Evolutionary conservation across 306 rosid species (phyloP), one percentile per base, ranked within the genome.

Genomic region (Cucumis hystrix): DNA sequence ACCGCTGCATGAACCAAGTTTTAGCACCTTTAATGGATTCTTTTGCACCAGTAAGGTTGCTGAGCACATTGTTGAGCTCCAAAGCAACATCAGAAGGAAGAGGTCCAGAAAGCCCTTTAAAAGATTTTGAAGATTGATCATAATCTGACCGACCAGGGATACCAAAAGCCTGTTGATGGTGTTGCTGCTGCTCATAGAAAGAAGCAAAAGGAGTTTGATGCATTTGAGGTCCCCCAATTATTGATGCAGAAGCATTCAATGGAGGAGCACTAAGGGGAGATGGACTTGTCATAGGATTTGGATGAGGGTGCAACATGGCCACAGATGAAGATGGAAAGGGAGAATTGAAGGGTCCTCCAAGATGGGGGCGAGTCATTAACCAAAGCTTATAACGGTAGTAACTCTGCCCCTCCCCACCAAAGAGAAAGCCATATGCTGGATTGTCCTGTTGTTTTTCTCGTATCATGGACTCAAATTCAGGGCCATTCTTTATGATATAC

Each of bases 1-100:
- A 86, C 88, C 99, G 87, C 90, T 92, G 97, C 92, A 91, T 89
- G 92, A 95, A 95, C 99, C 99, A 95, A 78, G 89, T 87, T 80
- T 92, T 95, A 52, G 97, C 96, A 49, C 97, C 90, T 83, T 91
- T 95, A 62, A 95, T 95, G 1, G 97, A 92, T 80, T 95, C 97
- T 79, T 92, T 95, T 52, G 99, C 91, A 81, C 99, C 97, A 79
- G 89, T 92, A 61, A 92, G 89, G 75, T 80, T 86, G 80, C 57
- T 86, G 39, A 92, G 93, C 79, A 95, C 92, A 60, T 77, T 88
- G 52, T 45, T 76, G 63, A 95, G 89, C 91, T 95, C 99, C 85
- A 86, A 14, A 18, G 92, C 88, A 17, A 95, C 91, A 83, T 95
- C 99, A 5, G 97, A 73, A 30, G 99, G 99, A 82, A 95, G 97